These are phyloP conservation scores for Eucalyptus marginata DNA, from an alignment of 345 rosid species.

Conservation along the genomic window DNA sequence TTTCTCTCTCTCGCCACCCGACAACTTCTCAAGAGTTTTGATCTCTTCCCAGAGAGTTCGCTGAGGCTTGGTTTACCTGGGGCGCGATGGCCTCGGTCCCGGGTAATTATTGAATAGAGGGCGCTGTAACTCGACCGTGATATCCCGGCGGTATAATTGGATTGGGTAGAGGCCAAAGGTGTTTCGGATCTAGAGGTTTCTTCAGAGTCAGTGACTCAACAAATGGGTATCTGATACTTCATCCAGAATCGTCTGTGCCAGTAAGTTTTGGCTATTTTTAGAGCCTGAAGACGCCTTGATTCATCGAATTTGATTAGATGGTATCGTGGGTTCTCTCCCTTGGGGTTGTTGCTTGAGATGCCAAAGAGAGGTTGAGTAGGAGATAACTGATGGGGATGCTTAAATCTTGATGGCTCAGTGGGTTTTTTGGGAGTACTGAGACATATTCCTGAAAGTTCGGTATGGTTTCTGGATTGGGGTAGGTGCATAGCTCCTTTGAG, in stretches of 20 bases:
- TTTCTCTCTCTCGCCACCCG: not conserved
- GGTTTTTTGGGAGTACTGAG: not conserved
- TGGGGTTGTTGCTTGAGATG: not conserved
- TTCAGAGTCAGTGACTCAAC: not conserved
- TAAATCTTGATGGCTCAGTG: not conserved
- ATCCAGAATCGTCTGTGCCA: not conserved
- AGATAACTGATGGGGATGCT: not conserved
- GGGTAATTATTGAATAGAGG: not conserved
- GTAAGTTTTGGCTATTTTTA: not conserved
- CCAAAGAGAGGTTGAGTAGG: not conserved
- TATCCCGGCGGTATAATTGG: not conserved
- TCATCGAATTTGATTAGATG: not conserved
- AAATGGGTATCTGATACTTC: not conserved
- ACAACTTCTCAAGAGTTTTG: not conserved
- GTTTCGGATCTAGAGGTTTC: not conserved
- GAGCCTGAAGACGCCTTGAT: not conserved
- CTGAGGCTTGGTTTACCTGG: not conserved
- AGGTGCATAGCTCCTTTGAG: not conserved
- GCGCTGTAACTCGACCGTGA: not conserved
- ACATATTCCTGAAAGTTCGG: not conserved
- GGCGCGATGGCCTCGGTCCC: not conserved
- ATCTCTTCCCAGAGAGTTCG: not conserved
- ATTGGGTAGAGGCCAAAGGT: not conserved
- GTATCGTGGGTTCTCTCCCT: not conserved
- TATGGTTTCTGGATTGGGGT: not conserved